Conservation (phyloP, 768 basidiomycete species). For the Tylopilus sp. region DNA sequence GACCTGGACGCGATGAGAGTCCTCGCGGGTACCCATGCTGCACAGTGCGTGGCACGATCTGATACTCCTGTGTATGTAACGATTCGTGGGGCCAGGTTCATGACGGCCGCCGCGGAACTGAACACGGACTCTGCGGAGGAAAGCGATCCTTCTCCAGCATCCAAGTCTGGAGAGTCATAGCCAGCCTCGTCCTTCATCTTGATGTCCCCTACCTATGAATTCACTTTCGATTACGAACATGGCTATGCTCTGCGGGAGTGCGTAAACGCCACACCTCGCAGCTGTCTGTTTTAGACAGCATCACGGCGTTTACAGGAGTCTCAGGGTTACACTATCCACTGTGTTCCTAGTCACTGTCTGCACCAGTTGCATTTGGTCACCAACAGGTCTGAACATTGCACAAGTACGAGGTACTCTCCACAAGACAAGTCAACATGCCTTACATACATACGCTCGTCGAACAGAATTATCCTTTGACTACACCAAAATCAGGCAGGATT, state of each 20-base stretch:
- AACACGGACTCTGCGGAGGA: conserved; percentile 30
- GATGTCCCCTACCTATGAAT: too few relatives aligned
- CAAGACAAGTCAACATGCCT: too few relatives aligned
- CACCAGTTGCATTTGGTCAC: too few relatives aligned
- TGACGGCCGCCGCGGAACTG: conserved; percentile 47
- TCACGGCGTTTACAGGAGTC: too few relatives aligned
- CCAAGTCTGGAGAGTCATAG: conserved; percentile 11
- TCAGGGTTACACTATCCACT: too few relatives aligned
- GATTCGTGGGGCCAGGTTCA: conserved; percentile 36
- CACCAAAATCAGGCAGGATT: not conserved
- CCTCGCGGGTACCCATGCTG: conserved; percentile 75
- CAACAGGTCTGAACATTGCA: too few relatives aligned
- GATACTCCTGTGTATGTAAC: not conserved
- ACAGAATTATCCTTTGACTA: not conserved
- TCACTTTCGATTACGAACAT: too few relatives aligned
- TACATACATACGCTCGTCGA: not conserved
- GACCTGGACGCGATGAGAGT: conserved; percentile 78
- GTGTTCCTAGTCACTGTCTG: too few relatives aligned
- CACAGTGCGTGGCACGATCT: conserved; percentile 54
- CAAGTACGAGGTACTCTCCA: too few relatives aligned
- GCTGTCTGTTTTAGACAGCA: too few relatives aligned
- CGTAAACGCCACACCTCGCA: too few relatives aligned
- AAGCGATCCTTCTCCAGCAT: conserved; percentile 2
- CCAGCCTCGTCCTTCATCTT: not conserved
- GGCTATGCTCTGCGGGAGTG: too few relatives aligned